Percentiles rank a stretch among this genome's conserved stretches.
Conservation (phyloP, 352 stramenopile genomes). For the Pseudoperonospora humuli region DNA sequence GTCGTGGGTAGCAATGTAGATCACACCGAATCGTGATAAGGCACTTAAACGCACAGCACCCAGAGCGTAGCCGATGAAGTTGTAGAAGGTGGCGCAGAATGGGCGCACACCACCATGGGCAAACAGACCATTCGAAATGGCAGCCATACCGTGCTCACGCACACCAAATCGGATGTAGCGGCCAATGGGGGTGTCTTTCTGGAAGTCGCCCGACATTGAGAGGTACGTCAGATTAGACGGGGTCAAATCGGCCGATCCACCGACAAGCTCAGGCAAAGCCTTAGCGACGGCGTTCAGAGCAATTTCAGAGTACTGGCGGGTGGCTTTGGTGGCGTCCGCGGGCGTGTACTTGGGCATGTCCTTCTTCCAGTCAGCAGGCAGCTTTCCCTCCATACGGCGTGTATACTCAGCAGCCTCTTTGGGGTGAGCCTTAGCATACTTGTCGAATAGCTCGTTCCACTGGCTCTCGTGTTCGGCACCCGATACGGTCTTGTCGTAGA, state of each 20-base stretch:
- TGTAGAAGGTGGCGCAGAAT: slow-evolving; percentile 99
- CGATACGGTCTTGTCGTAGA: slow-evolving; percentile 79
- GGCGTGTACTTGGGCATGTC: slow-evolving; percentile 88
- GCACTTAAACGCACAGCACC: slow-evolving; percentile 93
- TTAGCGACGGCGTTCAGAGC: slow-evolving; percentile 93
- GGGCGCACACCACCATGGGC: slow-evolving; percentile 94
- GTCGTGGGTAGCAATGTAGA: slow-evolving; percentile 99
- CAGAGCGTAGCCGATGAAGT: slow-evolving; percentile 98
- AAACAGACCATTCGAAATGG: slow-evolving; percentile 98
- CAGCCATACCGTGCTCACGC: slow-evolving; percentile 97
- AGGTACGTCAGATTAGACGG: slow-evolving; percentile 95
- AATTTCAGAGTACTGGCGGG: slow-evolving; percentile 91
- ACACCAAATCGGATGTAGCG: slow-evolving; percentile 98
- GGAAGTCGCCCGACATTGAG: slow-evolving; percentile 95
- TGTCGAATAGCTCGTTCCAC: slow-evolving; percentile 89
- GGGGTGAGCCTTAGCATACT: slow-evolving; percentile 88
- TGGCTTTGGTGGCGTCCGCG: slow-evolving; percentile 87
- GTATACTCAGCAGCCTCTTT: slow-evolving; percentile 92
- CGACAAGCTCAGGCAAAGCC: slow-evolving; percentile 93
- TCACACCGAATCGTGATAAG: slow-evolving; percentile 91
- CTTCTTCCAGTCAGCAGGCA: slow-evolving; percentile 89
- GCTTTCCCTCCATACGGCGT: slow-evolving; percentile 88
- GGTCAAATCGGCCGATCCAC: slow-evolving; percentile 97
- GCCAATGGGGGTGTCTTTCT: slow-evolving; percentile 92
- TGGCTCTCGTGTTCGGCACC: slow-evolving; percentile 71